phyloP scores from a whole-genome alignment of 306 rosid genomes.

The Biancaea sappan region DNA sequence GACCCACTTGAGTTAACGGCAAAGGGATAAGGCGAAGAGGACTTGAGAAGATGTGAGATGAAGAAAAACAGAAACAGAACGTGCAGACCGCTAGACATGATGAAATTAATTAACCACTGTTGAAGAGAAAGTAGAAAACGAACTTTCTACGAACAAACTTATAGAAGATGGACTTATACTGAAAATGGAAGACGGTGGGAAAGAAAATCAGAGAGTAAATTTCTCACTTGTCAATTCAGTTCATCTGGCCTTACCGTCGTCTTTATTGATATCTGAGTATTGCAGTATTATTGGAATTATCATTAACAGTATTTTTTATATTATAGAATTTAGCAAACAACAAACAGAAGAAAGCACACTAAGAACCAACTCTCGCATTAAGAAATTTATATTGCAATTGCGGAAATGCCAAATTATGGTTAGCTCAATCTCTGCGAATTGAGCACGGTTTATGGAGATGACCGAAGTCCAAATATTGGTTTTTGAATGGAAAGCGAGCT shows the following conservation, averaged over 20 bases:
- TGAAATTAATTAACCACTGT: not conserved
- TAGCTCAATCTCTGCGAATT: not conserved
- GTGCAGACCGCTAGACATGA: not conserved
- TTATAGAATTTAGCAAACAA: constrained; percentile 29
- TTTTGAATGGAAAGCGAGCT: not conserved
- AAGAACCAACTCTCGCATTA: not conserved
- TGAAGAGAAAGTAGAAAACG: not conserved
- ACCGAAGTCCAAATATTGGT: not conserved
- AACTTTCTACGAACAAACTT: not conserved
- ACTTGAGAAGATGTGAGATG: constrained; percentile 7
- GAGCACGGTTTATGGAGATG: not conserved
- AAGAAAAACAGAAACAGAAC: constrained; percentile 29
- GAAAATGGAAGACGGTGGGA: not conserved
- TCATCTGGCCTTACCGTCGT: constrained; percentile 22
- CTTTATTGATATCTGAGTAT: not conserved
- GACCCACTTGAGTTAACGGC: constrained; percentile 29
- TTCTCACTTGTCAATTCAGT: constrained; percentile 16
- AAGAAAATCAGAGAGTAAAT: constrained; percentile 1
- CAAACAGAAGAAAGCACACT: constrained; percentile 1
- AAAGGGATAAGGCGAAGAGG: constrained; percentile 14
- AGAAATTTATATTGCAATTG: not conserved
- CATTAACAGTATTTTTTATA: not conserved
- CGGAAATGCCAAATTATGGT: constrained; percentile 16
- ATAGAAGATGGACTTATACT: not conserved
- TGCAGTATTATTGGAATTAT: not conserved